A percentile compares a stretch with the other conserved stretches of the same genome.
phyloP scores from a whole-genome alignment of 1,284 basidiomycete species.

The Ustilago tritici region DNA sequence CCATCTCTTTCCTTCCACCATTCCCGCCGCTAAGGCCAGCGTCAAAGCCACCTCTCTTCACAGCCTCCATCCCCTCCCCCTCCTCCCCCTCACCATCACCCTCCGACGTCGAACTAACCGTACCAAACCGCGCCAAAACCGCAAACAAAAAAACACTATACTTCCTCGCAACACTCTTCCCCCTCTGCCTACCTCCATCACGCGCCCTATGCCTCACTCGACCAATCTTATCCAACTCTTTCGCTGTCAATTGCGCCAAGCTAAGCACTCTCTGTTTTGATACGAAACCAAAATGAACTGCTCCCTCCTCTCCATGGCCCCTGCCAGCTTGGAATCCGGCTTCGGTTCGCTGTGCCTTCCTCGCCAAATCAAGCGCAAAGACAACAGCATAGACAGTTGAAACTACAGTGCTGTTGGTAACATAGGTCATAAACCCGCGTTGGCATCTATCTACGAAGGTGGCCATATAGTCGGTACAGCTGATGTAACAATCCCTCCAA shows the following conservation, averaged over 20 bases:
- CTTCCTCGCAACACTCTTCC: slow-evolving; percentile 24
- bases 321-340: background rate
- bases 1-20: background rate
- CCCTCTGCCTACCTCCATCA: background rate
- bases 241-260: slow-evolving; percentile 16
- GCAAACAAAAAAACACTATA: slow-evolving; percentile 33
- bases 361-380: slow-evolving; percentile 28
- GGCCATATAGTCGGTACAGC: slow-evolving; percentile 48
- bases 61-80: background rate
- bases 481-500: slow-evolving; percentile 43
- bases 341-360: slow-evolving; percentile 5
- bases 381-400: slow-evolving; percentile 42
- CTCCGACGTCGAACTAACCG: background rate
- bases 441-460: slow-evolving; percentile 36
- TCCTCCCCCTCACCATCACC: background rate
- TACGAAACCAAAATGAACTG: slow-evolving; percentile 37
- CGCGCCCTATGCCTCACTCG: background rate
- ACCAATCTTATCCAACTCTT: slow-evolving; percentile 24
- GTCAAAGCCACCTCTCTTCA: slow-evolving; percentile 4
- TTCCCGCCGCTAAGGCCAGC: background rate
- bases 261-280: slow-evolving; percentile 9
- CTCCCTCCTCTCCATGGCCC: background rate
- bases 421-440: slow-evolving; percentile 20
- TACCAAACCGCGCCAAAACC: slow-evolving; percentile 21
- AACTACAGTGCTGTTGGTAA: slow-evolving; percentile 35